These are phyloP conservation scores for Dactylellina sp. DNA, from an alignment of 2,329 filamentous ascomycete species.

Conservation along the genomic window DNA sequence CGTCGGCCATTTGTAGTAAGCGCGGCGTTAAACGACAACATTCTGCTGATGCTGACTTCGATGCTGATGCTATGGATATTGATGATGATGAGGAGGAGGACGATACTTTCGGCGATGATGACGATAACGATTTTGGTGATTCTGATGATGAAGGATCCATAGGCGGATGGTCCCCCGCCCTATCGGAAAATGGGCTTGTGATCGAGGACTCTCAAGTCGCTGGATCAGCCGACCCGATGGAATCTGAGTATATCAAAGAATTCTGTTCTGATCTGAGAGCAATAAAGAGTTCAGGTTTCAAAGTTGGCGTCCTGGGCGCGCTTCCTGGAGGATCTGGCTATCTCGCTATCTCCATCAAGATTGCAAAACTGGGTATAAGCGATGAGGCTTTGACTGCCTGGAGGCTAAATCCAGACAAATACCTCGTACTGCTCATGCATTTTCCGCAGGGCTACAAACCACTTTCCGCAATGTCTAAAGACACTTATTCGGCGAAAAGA, in stretches of 20 bases:
- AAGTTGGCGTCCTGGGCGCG: constrained; percentile 71
- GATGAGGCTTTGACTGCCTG: constrained; percentile 81
- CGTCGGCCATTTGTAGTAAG: constrained; percentile 39
- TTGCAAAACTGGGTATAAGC: constrained; percentile 77
- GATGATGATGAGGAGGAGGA: constrained; percentile 62
- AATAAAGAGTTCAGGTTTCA: constrained; percentile 76
- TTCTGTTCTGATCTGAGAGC: constrained; percentile 72
- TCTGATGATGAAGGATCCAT: constrained; percentile 61
- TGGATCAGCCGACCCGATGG: constrained; percentile 43
- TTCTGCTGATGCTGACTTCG: constrained; percentile 60
- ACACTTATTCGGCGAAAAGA: constrained; percentile 63
- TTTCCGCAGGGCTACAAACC: constrained; percentile 73
- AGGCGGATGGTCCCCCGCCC: constrained; percentile 57
- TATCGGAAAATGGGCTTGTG: constrained; percentile 52
- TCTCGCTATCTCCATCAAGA: constrained; percentile 76
- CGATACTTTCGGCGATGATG: constrained; percentile 60
- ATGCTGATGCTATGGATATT: constrained; percentile 61
- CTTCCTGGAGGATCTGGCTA: constrained; percentile 67
- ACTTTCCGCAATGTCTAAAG: constrained; percentile 69
- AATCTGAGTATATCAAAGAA: constrained; percentile 50
- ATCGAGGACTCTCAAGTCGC: constrained; percentile 45
- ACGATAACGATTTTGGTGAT: constrained; percentile 62
- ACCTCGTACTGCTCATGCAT: constrained; percentile 78
- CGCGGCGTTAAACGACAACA: constrained; percentile 57
- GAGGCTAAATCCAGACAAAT: constrained; percentile 75